phyloP scores from a whole-genome alignment of 257 asterid genomes.

The Lycium ferocissimum region DNA sequence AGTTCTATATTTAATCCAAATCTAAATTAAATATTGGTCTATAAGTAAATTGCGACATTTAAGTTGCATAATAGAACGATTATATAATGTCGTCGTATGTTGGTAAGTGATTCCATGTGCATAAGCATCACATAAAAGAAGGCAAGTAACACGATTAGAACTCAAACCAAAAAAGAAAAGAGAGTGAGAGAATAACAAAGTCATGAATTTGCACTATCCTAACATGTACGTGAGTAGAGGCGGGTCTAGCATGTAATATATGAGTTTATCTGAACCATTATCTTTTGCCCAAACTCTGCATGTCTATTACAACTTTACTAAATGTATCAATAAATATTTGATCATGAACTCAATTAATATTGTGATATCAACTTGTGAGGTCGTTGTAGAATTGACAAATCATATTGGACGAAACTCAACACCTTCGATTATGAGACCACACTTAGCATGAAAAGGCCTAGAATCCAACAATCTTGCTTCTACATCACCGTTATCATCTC shows the following conservation, averaged over 20 bases:
- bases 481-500: slow-evolving; percentile 6
- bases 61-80: not conserved
- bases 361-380: not conserved
- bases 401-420: slow-evolving; percentile 23
- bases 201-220: not conserved
- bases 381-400: not conserved
- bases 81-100: not conserved
- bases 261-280: not conserved
- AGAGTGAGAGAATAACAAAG: not conserved
- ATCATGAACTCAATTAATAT: not conserved
- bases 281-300: no score
- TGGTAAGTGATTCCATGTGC: not conserved
- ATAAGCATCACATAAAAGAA: no score
- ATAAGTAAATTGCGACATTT: not conserved
- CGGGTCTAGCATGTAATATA: not conserved
- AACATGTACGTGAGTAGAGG: not conserved
- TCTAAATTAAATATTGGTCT: not conserved
- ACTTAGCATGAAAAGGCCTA: slow-evolving; percentile 4
- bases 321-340: not conserved
- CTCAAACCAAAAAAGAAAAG: not conserved
- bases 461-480: slow-evolving; percentile 22
- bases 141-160: not conserved
- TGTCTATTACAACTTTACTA: no score
- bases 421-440: slow-evolving; percentile 22
- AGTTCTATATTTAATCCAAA: no score